Evolutionary conservation across 768 basidiomycete species (phyloP).

Genomic region (Rhizopogon rudus): DNA sequence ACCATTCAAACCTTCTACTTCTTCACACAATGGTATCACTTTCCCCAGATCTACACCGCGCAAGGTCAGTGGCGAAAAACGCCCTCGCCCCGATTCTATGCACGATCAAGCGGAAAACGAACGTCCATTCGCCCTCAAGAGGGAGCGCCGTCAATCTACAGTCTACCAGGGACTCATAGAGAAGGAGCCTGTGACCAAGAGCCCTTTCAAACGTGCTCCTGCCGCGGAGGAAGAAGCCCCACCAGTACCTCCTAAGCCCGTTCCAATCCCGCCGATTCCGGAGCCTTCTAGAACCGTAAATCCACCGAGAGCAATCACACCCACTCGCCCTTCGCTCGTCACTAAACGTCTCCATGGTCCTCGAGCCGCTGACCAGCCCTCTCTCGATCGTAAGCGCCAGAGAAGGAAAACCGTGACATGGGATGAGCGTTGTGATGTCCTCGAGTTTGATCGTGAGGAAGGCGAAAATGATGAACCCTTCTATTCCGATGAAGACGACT

Average conservation of each 20-base stretch:
- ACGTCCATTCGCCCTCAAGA: slow-evolving; percentile 62
- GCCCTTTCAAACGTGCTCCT: slow-evolving; percentile 57
- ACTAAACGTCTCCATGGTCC: slow-evolving; percentile 75
- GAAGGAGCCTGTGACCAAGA: slow-evolving; percentile 77
- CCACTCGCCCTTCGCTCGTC: slow-evolving; percentile 60
- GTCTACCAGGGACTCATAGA: slow-evolving; percentile 68
- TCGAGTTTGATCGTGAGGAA: slow-evolving; percentile 72
- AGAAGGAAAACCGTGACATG: slow-evolving; percentile 78
- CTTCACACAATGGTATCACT: slow-evolving; percentile 7
- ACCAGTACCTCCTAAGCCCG: slow-evolving; percentile 24
- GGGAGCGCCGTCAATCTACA: slow-evolving; percentile 71
- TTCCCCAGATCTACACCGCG: slow-evolving; percentile 21
- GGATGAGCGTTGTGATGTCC: slow-evolving; percentile 73
- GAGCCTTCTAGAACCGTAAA: slow-evolving; percentile 25
- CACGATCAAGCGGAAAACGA: slow-evolving; percentile 70
- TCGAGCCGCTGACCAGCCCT: slow-evolving; percentile 43
- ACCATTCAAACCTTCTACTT: slow-evolving; percentile 28
- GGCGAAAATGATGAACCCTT: slow-evolving; percentile 46
- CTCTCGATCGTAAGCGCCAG: slow-evolving; percentile 35
- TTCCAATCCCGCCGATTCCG: slow-evolving; percentile 23
- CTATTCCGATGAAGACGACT: slow-evolving; percentile 32
- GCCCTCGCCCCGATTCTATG: slow-evolving; percentile 68
- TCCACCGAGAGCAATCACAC: slow-evolving; percentile 21
- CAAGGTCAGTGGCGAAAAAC: slow-evolving; percentile 73
- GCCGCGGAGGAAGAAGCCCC: slow-evolving; percentile 23